These are phyloP conservation scores for Pecoramyces ruminantium DNA, from an alignment of 192 early-diverging fungal species.

Conservation along the genomic window DNA sequence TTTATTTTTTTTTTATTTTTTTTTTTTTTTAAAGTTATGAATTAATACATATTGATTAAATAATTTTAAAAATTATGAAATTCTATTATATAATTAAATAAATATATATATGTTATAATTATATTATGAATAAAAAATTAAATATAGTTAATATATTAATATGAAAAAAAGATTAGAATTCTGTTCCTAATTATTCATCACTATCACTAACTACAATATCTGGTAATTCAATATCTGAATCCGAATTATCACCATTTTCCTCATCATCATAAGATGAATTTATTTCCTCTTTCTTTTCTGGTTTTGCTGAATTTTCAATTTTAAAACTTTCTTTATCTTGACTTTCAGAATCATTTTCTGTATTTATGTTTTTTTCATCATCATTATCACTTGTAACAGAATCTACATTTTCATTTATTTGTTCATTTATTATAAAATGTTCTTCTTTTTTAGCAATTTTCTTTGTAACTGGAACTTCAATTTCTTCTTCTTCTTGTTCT, in stretches of 20 bases:
- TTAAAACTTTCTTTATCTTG: neutral
- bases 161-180: too few relatives aligned
- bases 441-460: neutral
- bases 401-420: neutral
- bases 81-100: too few relatives aligned
- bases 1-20: too few relatives aligned
- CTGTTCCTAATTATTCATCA: neutral
- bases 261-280: neutral
- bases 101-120: too few relatives aligned
- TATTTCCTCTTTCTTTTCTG: neutral
- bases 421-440: neutral
- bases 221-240: neutral
- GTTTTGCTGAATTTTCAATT: neutral
- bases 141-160: too few relatives aligned
- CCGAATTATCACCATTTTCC: neutral
- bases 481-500: too few relatives aligned
- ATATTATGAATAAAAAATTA: too few relatives aligned
- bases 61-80: too few relatives aligned
- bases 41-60: too few relatives aligned
- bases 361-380: neutral
- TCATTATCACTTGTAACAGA: neutral
- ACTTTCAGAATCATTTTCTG: neutral
- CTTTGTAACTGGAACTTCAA: too few relatives aligned
- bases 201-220: neutral
- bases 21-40: too few relatives aligned